Percentiles rank a stretch among this genome's conserved stretches.
These are phyloP conservation scores for Deuterostichococcus epilithicus DNA, from an alignment of 139 green algal genomes.

Conservation along the genomic window DNA sequence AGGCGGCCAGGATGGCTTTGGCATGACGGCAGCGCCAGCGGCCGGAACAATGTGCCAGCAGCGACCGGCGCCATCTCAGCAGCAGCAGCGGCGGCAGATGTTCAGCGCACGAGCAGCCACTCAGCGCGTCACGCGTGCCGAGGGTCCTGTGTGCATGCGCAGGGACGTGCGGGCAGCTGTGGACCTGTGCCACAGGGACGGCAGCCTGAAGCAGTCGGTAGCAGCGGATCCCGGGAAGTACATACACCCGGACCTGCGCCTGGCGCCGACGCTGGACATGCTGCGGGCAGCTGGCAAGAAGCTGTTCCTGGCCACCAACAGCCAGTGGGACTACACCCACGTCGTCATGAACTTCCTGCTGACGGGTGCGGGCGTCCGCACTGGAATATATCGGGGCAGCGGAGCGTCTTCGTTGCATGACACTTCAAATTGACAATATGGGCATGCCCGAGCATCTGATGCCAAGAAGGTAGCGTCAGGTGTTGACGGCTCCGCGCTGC, in stretches of 20 bases:
- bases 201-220: constrained; percentile 87
- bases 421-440: no score
- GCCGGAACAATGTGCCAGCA: no score
- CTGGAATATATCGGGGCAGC: no score
- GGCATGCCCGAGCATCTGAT: no score
- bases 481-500: constrained; percentile 29
- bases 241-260: constrained; percentile 75
- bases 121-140: no score
- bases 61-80: no score
- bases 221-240: constrained; percentile 84
- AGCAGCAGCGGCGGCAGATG: background rate
- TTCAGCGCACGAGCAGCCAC: no score
- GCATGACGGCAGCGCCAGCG: background rate
- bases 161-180: constrained; percentile 89
- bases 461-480: no score
- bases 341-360: constrained; percentile 98
- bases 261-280: constrained; percentile 69
- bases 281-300: constrained; percentile 57
- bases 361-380: background rate
- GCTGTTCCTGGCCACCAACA: constrained; percentile 95
- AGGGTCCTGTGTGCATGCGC: constrained; percentile 43
- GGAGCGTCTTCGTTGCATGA: no score
- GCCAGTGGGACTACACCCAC: constrained; percentile 95
- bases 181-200: constrained; percentile 95
- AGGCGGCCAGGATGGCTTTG: no score